Evolutionary conservation across 495 filamentous ascomycete species (phyloP), one percentile per base, ranked within the genome.

Genomic region (Podospora anserina): DNA sequence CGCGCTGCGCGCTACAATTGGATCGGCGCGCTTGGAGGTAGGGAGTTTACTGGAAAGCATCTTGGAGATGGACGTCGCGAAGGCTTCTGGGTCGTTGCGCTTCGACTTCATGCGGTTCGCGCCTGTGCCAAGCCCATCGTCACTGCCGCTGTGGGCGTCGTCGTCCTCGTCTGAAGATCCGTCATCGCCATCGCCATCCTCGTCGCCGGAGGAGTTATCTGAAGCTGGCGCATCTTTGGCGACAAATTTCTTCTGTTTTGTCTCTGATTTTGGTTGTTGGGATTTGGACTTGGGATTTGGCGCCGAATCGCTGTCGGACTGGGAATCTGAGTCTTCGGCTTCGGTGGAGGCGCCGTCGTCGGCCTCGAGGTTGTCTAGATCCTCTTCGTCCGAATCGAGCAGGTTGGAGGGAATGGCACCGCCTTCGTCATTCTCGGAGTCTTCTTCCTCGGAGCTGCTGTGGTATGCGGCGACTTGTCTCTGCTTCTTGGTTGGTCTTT

Each of bases 1-100:
- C 58, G 82, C 84, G 77, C 88, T 91, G 72, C 95, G 90, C 5
- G 94, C 90, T 13, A 99, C 85, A 28, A 98, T 91, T 0, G 95
- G 96, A 73, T 99, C 96, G 56, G 86, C 83, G 20, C 94, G 91
- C 68, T 91, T 89, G 16, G 89, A 85, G 7, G 86, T 88, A 0
- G 93, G 88, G 3, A 98, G 83, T 80, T 98, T 98, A 65, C 91
- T 91, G 34, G 86, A 84, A 23, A 99, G 85, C 80, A 99, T 98
- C 74, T 93, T 93, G 71, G 89, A 88, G 75, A 99, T 95, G 54
- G 93, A 94, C 26, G 88, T 93, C 7, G 93, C 91, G 81, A 99
- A 97, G 60, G 91, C 92, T 66, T 84, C 81, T 15, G 95, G 93
- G 79, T 99, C 94, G 77, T 97, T 94, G 69, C 93, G 91, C 77